Evolutionary conservation across 768 basidiomycete genomes (phyloP).

Genomic region (Leccinum pellstonianum): DNA sequence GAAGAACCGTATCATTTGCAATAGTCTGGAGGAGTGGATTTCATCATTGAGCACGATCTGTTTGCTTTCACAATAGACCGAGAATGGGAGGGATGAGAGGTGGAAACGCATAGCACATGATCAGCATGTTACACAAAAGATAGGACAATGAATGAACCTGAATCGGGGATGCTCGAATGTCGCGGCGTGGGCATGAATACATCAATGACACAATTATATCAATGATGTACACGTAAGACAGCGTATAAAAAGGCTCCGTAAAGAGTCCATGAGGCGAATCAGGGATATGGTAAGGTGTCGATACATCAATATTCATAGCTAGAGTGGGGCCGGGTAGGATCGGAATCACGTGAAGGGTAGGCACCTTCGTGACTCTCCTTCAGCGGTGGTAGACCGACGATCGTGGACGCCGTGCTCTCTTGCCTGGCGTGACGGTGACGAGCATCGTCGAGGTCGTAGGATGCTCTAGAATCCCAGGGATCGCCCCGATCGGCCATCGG

Average conservation of each 20-base stretch:
- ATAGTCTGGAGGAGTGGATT: conserved; percentile 30
- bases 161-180: background rate
- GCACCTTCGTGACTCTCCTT: conserved; percentile 39
- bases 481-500: conserved; percentile 63
- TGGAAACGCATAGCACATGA: conserved; percentile 29
- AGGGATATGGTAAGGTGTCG: background rate
- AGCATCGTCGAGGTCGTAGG: conserved; percentile 38
- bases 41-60: conserved; percentile 8
- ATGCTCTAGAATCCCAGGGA: conserved; percentile 67
- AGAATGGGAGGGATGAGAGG: conserved; percentile 18
- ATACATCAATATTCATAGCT: conserved; percentile 38
- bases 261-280: conserved; percentile 11
- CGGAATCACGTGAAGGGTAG: conserved; percentile 29
- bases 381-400: conserved; percentile 49
- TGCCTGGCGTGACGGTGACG: conserved; percentile 51
- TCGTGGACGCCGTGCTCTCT: conserved; percentile 59
- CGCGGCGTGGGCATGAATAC: background rate
- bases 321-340: conserved; percentile 41
- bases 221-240: background rate
- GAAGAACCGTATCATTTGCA: conserved; percentile 34
- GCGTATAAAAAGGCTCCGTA: conserved; percentile 3
- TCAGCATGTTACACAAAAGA: conserved; percentile 20
- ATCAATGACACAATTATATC: background rate
- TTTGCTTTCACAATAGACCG: conserved; percentile 24
- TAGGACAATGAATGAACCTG: conserved; percentile 21